Base-by-base conservation (phyloP, 441 rosid genomes). In the Codiaeum variegatum region DNA sequence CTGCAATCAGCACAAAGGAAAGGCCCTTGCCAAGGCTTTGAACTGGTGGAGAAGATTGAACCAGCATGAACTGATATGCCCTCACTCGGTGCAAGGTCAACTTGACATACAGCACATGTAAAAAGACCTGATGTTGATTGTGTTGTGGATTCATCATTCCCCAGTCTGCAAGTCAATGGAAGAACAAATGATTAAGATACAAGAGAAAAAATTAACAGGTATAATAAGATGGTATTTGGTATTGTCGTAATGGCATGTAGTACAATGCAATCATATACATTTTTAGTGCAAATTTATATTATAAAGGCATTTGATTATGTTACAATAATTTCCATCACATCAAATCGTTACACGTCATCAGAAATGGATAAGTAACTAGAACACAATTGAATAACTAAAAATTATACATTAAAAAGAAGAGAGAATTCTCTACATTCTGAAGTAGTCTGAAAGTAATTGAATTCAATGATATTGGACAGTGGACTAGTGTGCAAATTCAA, bases 11-110 rank as follows among this genome's bases (percentile, higher is more conserved):
- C 70, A 38, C 94, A 92, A 0, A 92, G 92, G 82, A 92, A 92
- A 62, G 94, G 96, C 73, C 98, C 98, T 79, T 89, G 89, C 98
- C 98, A 92, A 13, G 92, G 94, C 68, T 85, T 89, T 31, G 86
- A 71, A 76, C 91, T 87, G 58, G 81, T 82, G 1, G 94, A 90
- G 84, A 90, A 89, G 76, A 88, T 86, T 28, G 85, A 81, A 67
- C 98, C 97, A 0, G 94, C 96, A 34, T 90, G 91, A n/a, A 90
- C 93, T 0, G 94, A 90, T 64, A 90, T 84, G 42, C 94, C 96
- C 47, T 90, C 96, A 2, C 88, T 85, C 7, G 90, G 88, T 56
- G 88, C 89, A 62, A 90, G 86, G 76, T 92, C 90, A 0, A 88
- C 72, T 80, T 92, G 98, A 38, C 98, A 92, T 65, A 88, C 86